Evolutionary conservation across 2,329 filamentous ascomycete genomes (phyloP), one percentile per base, ranked within the genome.

Genomic region (Metarhizium robertsii): DNA sequence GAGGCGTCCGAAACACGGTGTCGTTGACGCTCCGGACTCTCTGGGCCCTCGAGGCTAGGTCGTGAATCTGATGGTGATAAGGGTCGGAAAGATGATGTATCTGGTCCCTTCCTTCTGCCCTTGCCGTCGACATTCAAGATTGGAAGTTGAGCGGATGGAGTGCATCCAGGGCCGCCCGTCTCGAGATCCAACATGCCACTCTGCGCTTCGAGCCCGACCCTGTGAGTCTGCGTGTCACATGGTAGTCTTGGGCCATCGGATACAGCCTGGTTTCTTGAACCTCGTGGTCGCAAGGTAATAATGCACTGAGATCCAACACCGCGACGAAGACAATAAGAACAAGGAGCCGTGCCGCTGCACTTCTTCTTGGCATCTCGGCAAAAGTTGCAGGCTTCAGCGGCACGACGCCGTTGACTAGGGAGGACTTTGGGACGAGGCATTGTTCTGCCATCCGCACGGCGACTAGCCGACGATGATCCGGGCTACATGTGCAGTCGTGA

Each of bases 381-480:
- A 6, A 71, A 63, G 50, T 71, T 68, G 59, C 78, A 80, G 7
- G 78, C 78, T 55, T 77, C 73, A 25, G 70, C 71, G 16, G 75
- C 75, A 45, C 78, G 71, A 55, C 75, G 72, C 4, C 78, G 73
- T 57, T 79, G 73, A 50, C 73, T 72, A 2, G 75, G 74, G 18
- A 69, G 71, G 25, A 80, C 76, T 59, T 74, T 79, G 13, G 77
- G 76, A 25, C 78, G 76, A 56, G 77, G 76, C 78, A 81, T 81
- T 45, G 53, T 48, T 18, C 25, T 34, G 38, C 32, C 25, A 1
- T 34, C 20, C 25, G 42, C 38, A 16, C 6, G 38, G 25, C 29
- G 36, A 50, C 48, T 30, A 42, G 40, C 29, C 40, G 30, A 49
- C 36, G 30, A 16, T 14, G 40, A 3, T 18, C n/a, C 30, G 30